Evolutionary conservation across 768 basidiomycete species (phyloP).

Genomic region (Lactarius indigo): DNA sequence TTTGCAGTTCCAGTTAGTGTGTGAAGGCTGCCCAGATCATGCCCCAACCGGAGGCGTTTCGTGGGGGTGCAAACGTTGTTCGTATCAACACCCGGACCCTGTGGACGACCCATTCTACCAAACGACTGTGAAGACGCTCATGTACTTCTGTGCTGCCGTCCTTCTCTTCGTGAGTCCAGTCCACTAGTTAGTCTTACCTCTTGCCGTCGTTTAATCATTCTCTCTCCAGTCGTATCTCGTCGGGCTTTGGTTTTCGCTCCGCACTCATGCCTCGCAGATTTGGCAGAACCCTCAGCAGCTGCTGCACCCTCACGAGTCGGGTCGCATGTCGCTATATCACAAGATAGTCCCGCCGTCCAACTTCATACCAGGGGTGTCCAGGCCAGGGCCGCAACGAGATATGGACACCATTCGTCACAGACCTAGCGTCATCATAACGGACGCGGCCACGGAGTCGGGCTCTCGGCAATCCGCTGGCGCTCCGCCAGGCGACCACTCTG

Average conservation of each 20-base stretch:
- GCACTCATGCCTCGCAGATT: constrained; percentile 96
- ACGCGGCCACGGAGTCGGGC: neutral
- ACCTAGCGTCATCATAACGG: constrained; percentile 39
- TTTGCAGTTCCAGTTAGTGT: constrained; percentile 78
- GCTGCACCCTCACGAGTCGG: constrained; percentile 46
- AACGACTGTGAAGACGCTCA: constrained; percentile 87
- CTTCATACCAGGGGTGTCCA: constrained; percentile 29
- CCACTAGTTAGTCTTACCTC: constrained; percentile 3
- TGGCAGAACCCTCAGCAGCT: constrained; percentile 97
- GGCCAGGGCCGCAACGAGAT: constrained; percentile 14
- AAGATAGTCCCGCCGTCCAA: constrained; percentile 43
- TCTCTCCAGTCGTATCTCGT: constrained; percentile 82
- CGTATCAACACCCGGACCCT: constrained; percentile 92
- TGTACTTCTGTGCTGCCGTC: constrained; percentile 93
- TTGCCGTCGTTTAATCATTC: constrained; percentile 12
- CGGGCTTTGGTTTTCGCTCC: constrained; percentile 97
- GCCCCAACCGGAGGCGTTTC: constrained; percentile 37
- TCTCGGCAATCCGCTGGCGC: constrained; percentile 5
- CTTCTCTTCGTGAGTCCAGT: constrained; percentile 80
- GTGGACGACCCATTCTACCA: constrained; percentile 95
- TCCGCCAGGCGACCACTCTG: neutral
- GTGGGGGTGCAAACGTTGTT: constrained; percentile 91
- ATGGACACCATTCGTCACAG: constrained; percentile 39
- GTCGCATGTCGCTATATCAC: constrained; percentile 64
- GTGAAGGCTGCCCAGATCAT: constrained; percentile 66